Evolutionary conservation across 108 stramenopile species (phyloP).

Genomic region (Parmales sp.): DNA sequence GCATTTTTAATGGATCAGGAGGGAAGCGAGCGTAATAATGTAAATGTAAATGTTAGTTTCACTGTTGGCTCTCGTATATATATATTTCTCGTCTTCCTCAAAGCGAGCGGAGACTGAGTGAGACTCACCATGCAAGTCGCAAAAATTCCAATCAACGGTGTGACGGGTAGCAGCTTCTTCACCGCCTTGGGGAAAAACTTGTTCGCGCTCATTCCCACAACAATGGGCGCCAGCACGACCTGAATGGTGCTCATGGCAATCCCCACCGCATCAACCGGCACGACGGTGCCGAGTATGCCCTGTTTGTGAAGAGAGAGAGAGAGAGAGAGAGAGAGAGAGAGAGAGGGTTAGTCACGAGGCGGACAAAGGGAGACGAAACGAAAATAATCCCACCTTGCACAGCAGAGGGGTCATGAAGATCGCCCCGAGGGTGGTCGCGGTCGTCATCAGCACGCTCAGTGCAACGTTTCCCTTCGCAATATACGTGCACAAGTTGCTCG

Average conservation of each 20-base stretch:
- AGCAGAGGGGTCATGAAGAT: slow-evolving; percentile 96
- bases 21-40: too few relatives aligned
- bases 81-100: too few relatives aligned
- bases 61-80: too few relatives aligned
- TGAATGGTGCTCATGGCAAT: slow-evolving; percentile 88
- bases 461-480: slow-evolving; percentile 95
- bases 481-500: slow-evolving; percentile 91
- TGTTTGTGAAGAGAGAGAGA: too few relatives aligned
- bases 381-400: too few relatives aligned
- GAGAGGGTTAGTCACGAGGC: too few relatives aligned
- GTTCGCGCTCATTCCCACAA: slow-evolving; percentile 85
- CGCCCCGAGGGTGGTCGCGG: slow-evolving; percentile 90
- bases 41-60: too few relatives aligned
- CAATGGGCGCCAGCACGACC: slow-evolving; percentile 93
- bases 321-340: too few relatives aligned
- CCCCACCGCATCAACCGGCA: slow-evolving; percentile 89
- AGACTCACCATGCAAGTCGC: slow-evolving; percentile 89
- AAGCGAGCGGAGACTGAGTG: too few relatives aligned
- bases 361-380: too few relatives aligned
- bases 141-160: slow-evolving; percentile 88
- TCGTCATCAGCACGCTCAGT: slow-evolving; percentile 92
- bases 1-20: too few relatives aligned
- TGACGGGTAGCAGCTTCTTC: slow-evolving; percentile 77
- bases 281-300: slow-evolving; percentile 79
- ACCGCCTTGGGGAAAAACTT: slow-evolving; percentile 80